Base-by-base conservation (phyloP, 192 early-diverging fungal genomes). In the Cladochytrium replicatum region DNA sequence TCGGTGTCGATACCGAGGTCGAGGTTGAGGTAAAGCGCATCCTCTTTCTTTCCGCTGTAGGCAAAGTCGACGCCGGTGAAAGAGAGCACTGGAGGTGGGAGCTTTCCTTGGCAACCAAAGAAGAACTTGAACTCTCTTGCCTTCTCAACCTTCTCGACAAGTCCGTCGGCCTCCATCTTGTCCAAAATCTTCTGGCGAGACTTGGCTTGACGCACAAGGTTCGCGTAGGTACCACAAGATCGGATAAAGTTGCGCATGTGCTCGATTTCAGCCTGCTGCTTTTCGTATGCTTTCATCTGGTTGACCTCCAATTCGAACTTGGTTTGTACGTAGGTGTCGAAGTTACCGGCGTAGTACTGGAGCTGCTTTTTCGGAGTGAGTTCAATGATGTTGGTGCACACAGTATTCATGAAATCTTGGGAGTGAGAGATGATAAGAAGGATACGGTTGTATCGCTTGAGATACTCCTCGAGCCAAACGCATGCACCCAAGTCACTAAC, bases 181-280 rank as follows among this genome's bases (percentile, higher is more conserved):
- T 99, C 95, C 37, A 99, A 83, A 67, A 96, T 99, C 86, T 99
- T 99, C 63, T 95, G 95, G 66, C 91, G 87, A 29, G 88, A 91
- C 78, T 99, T 96, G 46, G 95, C 95, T 72, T 99, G 95, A 41
- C 87, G 77, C 38, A 95, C 91, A 77, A 98, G 80, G 77, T 99
- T 99, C 57, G 95, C 85, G 69, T 93, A 99, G 37, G 95, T 99
- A 93, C 95, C 95, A 54, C 89, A 92, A 15, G 89, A 91, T 27
- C 90, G 86, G 72, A 95, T 95, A 69, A 99, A 99, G 76, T 92
- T 86, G 67, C 93, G 94, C 68, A 99, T 96, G 73, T 99, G 89
- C 38, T 82, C 89, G 64, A 99, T 99, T 76, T 99, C 95, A 54
- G 81, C 90, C 72, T 99, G 95, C 70, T 99, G 95, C 73, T 96